phyloP scores from a whole-genome alignment of 2,329 filamentous ascomycete species.

The Fusarium gaditjirri region DNA sequence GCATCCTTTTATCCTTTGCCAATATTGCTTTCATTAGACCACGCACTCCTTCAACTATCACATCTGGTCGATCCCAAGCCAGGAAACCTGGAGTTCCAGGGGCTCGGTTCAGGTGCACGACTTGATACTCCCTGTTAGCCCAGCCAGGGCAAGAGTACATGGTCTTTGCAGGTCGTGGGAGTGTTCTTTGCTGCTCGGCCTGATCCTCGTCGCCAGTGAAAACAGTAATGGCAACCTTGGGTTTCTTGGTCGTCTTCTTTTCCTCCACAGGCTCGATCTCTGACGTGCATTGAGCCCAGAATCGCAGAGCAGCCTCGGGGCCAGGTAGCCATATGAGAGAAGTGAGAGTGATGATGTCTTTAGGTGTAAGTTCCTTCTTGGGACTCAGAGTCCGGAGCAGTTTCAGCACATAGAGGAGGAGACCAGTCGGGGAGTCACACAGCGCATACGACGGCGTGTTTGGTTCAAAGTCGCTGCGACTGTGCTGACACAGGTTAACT shows the following conservation, averaged over 20 bases:
- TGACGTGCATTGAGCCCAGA: conserved; percentile 60
- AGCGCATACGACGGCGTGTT: conserved; percentile 69
- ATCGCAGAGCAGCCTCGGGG: conserved; percentile 69
- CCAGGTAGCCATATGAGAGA: conserved; percentile 74
- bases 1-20: conserved; percentile 52
- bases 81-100: conserved; percentile 56
- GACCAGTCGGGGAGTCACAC: conserved; percentile 69
- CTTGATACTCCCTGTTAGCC: conserved; percentile 57
- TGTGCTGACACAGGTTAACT: conserved; percentile 45
- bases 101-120: conserved; percentile 55
- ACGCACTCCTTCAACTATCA: conserved; percentile 56
- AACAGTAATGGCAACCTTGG: conserved; percentile 59
- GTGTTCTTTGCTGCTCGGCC: conserved; percentile 20
- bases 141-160: conserved; percentile 61
- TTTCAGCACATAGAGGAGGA: conserved; percentile 65
- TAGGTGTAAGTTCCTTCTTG: conserved; percentile 55
- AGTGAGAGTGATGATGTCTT: conserved; percentile 69
- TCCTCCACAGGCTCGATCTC: conserved; percentile 46
- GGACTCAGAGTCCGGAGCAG: conserved; percentile 56
- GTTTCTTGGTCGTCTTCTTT: conserved; percentile 44
- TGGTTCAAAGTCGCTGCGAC: conserved; percentile 54
- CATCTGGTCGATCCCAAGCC: conserved; percentile 60
- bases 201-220: conserved; percentile 53
- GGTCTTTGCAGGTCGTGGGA: conserved; percentile 40
- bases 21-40: conserved; percentile 55